Conservation (phyloP, 2,329 filamentous ascomycete genomes). For the Neofusicoccum sp. region DNA sequence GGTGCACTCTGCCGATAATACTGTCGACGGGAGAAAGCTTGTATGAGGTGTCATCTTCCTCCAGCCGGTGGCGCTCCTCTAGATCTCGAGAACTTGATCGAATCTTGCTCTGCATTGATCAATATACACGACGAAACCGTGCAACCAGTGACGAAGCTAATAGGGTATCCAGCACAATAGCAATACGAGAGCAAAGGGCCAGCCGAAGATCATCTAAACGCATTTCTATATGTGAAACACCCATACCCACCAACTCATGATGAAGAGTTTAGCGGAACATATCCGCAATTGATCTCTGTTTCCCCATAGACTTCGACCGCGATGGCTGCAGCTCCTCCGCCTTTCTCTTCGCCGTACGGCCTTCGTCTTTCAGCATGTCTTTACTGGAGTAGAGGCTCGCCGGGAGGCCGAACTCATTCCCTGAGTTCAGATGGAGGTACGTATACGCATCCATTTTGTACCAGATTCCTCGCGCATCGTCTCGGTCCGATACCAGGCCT, state of each 20-base stretch:
- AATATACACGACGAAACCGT: background rate
- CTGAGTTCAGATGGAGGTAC: slow-evolving; percentile 40
- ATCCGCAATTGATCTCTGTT: background rate
- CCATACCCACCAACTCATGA: background rate
- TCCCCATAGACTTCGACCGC: background rate
- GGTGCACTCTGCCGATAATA: too few relatives aligned
- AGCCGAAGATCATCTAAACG: background rate
- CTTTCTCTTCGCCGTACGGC: background rate
- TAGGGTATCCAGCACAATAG: background rate
- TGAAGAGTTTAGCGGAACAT: background rate
- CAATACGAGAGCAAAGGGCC: background rate
- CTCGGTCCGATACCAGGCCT: slow-evolving; percentile 50
- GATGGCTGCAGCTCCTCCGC: slow-evolving; percentile 1
- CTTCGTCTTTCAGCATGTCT: slow-evolving; percentile 27
- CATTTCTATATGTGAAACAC: background rate
- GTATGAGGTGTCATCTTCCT: too few relatives aligned
- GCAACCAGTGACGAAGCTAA: background rate
- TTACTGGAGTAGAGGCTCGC: slow-evolving; percentile 46
- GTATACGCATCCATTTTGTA: slow-evolving; percentile 71
- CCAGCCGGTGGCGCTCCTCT: too few relatives aligned
- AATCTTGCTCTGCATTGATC: background rate
- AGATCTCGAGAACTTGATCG: too few relatives aligned
- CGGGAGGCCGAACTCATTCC: slow-evolving; percentile 41
- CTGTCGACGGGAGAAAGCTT: too few relatives aligned
- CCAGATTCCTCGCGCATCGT: slow-evolving; percentile 57